phyloP scores from a whole-genome alignment of 1,139 yeast genomes.

The Saccharomyces pastorianus region DNA sequence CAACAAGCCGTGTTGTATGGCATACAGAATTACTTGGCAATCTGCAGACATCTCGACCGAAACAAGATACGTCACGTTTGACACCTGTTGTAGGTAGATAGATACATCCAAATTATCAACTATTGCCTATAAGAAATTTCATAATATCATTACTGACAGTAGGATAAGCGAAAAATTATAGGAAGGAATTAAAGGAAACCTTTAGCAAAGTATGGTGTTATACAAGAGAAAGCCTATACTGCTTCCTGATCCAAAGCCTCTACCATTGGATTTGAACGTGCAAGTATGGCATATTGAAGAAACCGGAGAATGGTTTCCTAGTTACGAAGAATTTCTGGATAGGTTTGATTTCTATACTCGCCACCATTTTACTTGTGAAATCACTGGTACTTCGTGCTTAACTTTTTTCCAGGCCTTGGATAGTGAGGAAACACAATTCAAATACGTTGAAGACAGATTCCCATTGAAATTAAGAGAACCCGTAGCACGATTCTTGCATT shows the following conservation, averaged over 20 bases:
- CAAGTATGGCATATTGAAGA: slow-evolving; percentile 73
- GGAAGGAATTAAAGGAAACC: background rate
- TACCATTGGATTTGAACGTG: slow-evolving; percentile 46
- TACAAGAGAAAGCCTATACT: slow-evolving; percentile 65
- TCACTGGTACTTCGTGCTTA: slow-evolving; percentile 86
- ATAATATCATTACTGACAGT: too few relatives aligned
- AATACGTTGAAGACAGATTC: slow-evolving; percentile 67
- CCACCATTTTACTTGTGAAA: slow-evolving; percentile 86
- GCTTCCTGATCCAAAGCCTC: slow-evolving; percentile 45
- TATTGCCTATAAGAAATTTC: too few relatives aligned
- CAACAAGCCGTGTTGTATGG: too few relatives aligned
- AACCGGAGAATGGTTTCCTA: slow-evolving; percentile 80
- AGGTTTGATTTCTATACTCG: slow-evolving; percentile 65
- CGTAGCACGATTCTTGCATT: slow-evolving; percentile 73
- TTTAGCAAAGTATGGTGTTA: slow-evolving; percentile 41
- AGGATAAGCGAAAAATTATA: too few relatives aligned
- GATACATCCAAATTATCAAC: too few relatives aligned
- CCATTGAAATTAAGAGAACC: slow-evolving; percentile 93
- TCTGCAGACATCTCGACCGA: too few relatives aligned
- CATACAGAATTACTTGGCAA: too few relatives aligned
- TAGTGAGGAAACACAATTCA: slow-evolving; percentile 62
- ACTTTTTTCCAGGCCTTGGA: slow-evolving; percentile 84
- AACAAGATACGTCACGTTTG: too few relatives aligned
- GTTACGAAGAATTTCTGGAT: slow-evolving; percentile 65
- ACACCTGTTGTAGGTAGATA: too few relatives aligned